Conservation (phyloP, 1,139 yeast species). For the Nakaseomyces glabratus region DNA sequence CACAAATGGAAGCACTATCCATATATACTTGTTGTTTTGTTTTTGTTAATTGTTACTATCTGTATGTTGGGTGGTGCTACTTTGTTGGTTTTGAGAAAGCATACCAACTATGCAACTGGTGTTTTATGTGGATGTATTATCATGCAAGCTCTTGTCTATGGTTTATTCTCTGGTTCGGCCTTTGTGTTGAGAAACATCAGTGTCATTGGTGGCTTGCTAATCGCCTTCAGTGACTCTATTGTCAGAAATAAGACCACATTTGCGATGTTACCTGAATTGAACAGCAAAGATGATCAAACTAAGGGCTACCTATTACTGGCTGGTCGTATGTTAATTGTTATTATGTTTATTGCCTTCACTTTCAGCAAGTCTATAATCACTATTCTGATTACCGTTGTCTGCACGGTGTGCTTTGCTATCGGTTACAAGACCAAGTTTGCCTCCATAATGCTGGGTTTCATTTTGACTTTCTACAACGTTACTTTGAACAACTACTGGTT, state of each 20-base stretch:
- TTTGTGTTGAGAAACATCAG: constrained; percentile 82
- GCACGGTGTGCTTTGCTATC: constrained; percentile 72
- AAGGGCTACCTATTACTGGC: constrained; percentile 81
- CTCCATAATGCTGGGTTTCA: constrained; percentile 67
- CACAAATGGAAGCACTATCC: constrained; percentile 76
- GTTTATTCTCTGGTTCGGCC: constrained; percentile 70
- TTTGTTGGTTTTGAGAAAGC: constrained; percentile 61
- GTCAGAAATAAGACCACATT: constrained; percentile 68
- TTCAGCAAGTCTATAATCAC: constrained; percentile 67
- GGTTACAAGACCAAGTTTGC: constrained; percentile 92
- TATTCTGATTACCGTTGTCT: constrained; percentile 57
- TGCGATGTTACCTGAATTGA: constrained; percentile 82
- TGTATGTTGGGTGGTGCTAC: constrained; percentile 70
- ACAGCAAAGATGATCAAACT: constrained; percentile 65
- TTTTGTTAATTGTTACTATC: constrained; percentile 54
- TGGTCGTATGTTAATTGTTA: constrained; percentile 78
- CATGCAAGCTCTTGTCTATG: constrained; percentile 83
- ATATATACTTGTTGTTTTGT: constrained; percentile 63
- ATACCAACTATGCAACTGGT: constrained; percentile 63
- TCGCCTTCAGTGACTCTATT: constrained; percentile 85
- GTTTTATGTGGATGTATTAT: constrained; percentile 65
- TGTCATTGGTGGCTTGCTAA: constrained; percentile 84
- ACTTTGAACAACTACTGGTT: constrained; percentile 87
- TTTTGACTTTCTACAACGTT: constrained; percentile 69
- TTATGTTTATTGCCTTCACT: constrained; percentile 80